Base-by-base conservation (phyloP, 768 basidiomycete genomes). In the Trametes sanguinea region DNA sequence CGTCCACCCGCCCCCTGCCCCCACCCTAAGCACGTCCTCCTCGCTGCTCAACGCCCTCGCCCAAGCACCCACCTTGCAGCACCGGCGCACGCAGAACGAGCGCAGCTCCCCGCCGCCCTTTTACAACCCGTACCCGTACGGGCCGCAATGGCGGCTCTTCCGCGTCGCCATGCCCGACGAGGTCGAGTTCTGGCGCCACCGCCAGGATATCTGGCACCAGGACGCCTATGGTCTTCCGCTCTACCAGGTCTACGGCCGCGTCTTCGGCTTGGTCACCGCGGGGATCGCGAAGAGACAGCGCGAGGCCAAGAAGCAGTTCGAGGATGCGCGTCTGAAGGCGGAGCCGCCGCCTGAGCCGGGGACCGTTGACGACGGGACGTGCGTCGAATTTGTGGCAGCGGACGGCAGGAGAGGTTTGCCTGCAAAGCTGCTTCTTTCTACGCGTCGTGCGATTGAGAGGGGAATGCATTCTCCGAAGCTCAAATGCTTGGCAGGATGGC, bases 41-140 rank as follows among this genome's bases (percentile, higher is more conserved):
- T 40, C 52, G 10, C 45, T 35, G 6, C 32, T 22, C 8, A 22
- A 44, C 37, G 53, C 51, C 13, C 52, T 40, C 52, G 52, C 46
- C 45, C 22, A 45, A 54, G 53, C 14, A 33, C 54, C 8, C 43
- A 6, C 13, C 42, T 3, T 10, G 43, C 54, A 14, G 22, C 22
- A 22, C 22, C 22, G 22, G 29, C 44, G 30, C 43, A 29, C 27
- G 17, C 30, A 9, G 44, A 45, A 22, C 30, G 22, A n/a, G 44
- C 51, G n/a, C 56, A 30, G 55, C 14, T 32, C 48, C n/a, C 45
- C 55, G 11, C 51, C 43, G 4, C 56, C 56, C 37, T 6, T 16
- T 14, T 63, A 63, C 57, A 44, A 63, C 56, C 62, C 62, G 51
- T 63, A 63, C 62, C 62, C 62, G 17, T 63, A 63, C 53, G 22